Evolutionary conservation across 176 grass and related monocot species (phyloP).

Genomic region (maize (Zea mays)): DNA sequence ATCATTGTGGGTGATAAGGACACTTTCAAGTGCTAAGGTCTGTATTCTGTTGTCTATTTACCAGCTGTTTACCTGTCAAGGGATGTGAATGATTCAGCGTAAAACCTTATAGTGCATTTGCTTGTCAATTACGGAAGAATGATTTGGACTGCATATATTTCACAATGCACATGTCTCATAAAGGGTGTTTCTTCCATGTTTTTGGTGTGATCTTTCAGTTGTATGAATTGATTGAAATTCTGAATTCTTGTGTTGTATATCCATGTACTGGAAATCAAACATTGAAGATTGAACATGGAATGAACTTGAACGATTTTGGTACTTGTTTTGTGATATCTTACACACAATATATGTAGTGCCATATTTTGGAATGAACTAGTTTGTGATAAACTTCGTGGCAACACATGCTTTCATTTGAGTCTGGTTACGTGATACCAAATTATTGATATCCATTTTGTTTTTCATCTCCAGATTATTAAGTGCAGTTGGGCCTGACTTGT

Average conservation of each 20-base stretch:
- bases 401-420: neutral
- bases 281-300: neutral
- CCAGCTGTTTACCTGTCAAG: neutral
- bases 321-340: slow-evolving; percentile 13
- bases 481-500: neutral
- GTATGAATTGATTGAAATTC: neutral
- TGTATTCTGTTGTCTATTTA: neutral
- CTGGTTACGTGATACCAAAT: neutral
- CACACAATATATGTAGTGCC: neutral
- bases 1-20: neutral
- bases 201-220: neutral
- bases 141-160: neutral
- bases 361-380: neutral
- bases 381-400: neutral
- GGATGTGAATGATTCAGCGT: neutral
- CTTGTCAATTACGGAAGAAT: neutral
- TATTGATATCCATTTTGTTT: slow-evolving; percentile 32
- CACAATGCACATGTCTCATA: neutral
- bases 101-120: neutral
- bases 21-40: neutral
- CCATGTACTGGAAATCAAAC: neutral
- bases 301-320: slow-evolving; percentile 11
- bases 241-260: slow-evolving; percentile 14
- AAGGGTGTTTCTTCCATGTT: neutral
- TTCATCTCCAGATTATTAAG: slow-evolving; percentile 36